Conservation (phyloP, 1,284 basidiomycete genomes). For the Ustilago curta region DNA sequence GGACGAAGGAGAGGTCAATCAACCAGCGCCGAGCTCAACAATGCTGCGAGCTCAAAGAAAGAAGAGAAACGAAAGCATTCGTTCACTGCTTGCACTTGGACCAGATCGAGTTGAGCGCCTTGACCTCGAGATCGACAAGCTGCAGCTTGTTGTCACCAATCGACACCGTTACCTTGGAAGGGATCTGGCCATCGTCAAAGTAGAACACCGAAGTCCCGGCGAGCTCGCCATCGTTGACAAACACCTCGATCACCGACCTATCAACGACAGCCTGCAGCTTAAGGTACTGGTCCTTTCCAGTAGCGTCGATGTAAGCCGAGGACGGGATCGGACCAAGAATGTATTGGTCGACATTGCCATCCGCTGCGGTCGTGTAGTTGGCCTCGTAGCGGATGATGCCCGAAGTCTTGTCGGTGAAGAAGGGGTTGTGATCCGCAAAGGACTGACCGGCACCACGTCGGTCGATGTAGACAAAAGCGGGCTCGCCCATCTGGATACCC, state of each 20-base stretch:
- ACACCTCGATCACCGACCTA: conserved; percentile 67
- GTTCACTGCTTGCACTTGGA: conserved; percentile 26
- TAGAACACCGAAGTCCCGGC: conserved; percentile 50
- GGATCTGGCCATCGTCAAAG: conserved; percentile 53
- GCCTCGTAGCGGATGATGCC: conserved; percentile 44
- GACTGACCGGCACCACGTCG: conserved; percentile 59
- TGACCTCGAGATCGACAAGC: conserved; percentile 41
- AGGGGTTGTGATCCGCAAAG: conserved; percentile 64
- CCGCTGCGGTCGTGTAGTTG: conserved; percentile 33
- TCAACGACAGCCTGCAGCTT: conserved; percentile 63
- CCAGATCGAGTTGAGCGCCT: conserved; percentile 49
- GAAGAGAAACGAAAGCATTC: no score
- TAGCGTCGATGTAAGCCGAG: conserved; percentile 21
- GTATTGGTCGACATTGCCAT: conserved; percentile 20
- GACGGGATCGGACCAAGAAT: conserved; percentile 33
- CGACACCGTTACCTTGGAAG: conserved; percentile 36
- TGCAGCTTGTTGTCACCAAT: conserved; percentile 48
- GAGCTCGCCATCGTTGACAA: conserved; percentile 63
- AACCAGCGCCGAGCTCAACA: not conserved
- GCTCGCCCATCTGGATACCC: conserved; percentile 61
- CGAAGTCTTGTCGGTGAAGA: conserved; percentile 68
- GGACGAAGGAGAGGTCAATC: not conserved
- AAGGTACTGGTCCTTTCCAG: conserved; percentile 32
- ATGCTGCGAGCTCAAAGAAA: not conserved
- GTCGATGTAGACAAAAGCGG: conserved; percentile 65